These are phyloP conservation scores for Sporothrix dimorphospora DNA, from an alignment of 2,329 filamentous ascomycete species.

Conservation along the genomic window DNA sequence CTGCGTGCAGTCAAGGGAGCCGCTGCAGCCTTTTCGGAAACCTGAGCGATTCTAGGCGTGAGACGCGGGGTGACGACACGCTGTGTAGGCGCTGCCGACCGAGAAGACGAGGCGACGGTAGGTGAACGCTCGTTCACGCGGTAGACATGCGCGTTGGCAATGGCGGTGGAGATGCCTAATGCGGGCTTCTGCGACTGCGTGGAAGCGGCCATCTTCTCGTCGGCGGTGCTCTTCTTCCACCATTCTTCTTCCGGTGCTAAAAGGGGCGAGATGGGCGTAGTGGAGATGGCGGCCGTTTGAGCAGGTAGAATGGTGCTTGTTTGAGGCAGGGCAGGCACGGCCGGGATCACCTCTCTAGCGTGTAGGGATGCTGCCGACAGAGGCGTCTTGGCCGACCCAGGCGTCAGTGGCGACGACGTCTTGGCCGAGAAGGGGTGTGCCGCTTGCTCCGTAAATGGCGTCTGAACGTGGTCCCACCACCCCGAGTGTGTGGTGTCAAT, in stretches of 20 bases:
- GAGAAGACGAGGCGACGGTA: slow-evolving; percentile 38
- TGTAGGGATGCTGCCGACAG: neutral
- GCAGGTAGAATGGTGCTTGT: neutral
- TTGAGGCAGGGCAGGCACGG: slow-evolving; percentile 19
- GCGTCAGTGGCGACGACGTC: slow-evolving; percentile 36
- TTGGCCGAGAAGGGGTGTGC: slow-evolving; percentile 49
- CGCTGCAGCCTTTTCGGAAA: neutral
- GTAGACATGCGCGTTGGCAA: slow-evolving; percentile 32
- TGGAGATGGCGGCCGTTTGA: neutral
- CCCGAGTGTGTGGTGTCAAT: slow-evolving; percentile 62
- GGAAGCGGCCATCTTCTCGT: slow-evolving; percentile 29
- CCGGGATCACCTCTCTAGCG: slow-evolving; percentile 1
- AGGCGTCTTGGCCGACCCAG: slow-evolving; percentile 23
- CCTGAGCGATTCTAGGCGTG: slow-evolving; percentile 11
- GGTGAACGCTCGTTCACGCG: slow-evolving; percentile 27
- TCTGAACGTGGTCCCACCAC: slow-evolving; percentile 79
- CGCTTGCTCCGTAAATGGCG: slow-evolving; percentile 62
- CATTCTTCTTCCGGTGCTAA: slow-evolving; percentile 39
- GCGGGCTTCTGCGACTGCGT: slow-evolving; percentile 15
- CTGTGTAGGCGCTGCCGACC: slow-evolving; percentile 31
- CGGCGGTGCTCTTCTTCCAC: slow-evolving; percentile 43
- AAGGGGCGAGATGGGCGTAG: neutral
- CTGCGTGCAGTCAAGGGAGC: neutral
- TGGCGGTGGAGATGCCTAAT: slow-evolving; percentile 32
- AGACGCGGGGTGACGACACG: slow-evolving; percentile 9